A percentile compares a stretch with the other conserved stretches of the same genome.
Evolutionary conservation across 371 early-diverging fungal genomes (phyloP).

Genomic region (Ordospora colligata): DNA sequence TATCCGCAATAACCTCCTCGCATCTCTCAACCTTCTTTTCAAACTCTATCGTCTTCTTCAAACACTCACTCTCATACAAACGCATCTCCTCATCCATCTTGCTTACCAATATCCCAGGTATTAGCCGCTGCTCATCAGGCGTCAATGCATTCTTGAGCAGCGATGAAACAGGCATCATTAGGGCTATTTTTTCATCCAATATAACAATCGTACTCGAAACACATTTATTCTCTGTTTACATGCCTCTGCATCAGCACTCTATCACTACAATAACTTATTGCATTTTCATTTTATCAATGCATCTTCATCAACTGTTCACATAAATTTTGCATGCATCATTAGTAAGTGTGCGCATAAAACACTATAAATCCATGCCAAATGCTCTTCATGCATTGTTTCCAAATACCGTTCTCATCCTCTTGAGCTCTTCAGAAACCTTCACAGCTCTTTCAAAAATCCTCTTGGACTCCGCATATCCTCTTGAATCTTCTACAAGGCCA

Average conservation of each 20-base stretch:
- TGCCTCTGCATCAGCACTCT: neutral
- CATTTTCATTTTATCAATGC: too few relatives aligned
- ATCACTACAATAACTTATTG: too few relatives aligned
- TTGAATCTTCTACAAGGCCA: neutral
- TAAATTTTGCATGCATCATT: too few relatives aligned
- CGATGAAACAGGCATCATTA: neutral
- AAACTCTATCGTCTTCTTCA: neutral
- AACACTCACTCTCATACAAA: neutral
- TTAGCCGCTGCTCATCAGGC: constrained; percentile 5
- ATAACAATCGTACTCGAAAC: neutral
- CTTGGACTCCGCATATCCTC: neutral
- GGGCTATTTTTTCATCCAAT: constrained; percentile 13
- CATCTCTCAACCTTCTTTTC: neutral
- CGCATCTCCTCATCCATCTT: neutral
- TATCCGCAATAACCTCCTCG: neutral
- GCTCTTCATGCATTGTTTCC: neutral
- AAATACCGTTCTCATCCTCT: neutral
- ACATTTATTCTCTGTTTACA: too few relatives aligned
- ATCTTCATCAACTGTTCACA: too few relatives aligned
- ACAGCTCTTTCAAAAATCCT: neutral
- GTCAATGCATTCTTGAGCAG: neutral
- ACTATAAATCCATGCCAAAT: neutral
- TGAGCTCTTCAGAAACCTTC: neutral
- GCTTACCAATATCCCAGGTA: neutral
- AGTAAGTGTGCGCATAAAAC: neutral